A percentile compares a stretch with the other conserved stretches of the same genome.
Evolutionary conservation across 768 basidiomycete genomes (phyloP).

Genomic region (Phanerochaete sordida): DNA sequence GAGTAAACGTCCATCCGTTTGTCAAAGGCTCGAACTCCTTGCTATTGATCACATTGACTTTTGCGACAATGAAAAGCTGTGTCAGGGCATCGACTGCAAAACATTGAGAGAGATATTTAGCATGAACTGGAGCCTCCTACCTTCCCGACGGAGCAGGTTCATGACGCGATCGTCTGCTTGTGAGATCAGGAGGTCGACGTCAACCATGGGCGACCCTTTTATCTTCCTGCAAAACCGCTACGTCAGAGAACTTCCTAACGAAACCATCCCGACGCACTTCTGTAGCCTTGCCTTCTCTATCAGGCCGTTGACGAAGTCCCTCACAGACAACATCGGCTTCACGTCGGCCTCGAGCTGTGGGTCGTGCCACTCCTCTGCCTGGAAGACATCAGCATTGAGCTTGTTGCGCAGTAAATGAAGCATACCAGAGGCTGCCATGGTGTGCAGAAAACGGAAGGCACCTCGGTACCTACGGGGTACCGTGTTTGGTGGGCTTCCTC

Average conservation of each 20-base stretch:
- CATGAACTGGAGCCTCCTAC: background rate
- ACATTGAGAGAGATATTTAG: background rate
- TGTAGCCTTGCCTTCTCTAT: constrained; percentile 74
- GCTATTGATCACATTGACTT: background rate
- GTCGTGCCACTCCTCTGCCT: constrained; percentile 67
- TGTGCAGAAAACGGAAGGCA: constrained; percentile 63
- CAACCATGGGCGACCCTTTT: constrained; percentile 73
- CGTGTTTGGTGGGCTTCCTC: constrained; percentile 72
- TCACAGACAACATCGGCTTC: constrained; percentile 55
- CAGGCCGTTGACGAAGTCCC: constrained; percentile 57
- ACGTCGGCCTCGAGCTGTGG: constrained; percentile 55
- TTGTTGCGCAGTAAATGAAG: background rate
- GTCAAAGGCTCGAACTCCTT: background rate
- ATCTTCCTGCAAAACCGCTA: constrained; percentile 45
- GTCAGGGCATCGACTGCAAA: background rate
- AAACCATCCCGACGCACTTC: constrained; percentile 47
- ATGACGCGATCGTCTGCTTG: background rate
- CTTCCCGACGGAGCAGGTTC: background rate
- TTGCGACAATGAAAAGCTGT: constrained; percentile 2
- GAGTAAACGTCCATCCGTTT: background rate
- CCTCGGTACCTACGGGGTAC: constrained; percentile 21
- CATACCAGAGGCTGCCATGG: constrained; percentile 71
- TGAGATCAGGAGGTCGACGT: constrained; percentile 47
- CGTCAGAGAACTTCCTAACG: background rate
- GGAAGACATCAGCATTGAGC: background rate